Evolutionary conservation across 306 rosid genomes (phyloP).

Genomic region (Purshia tridentata): DNA sequence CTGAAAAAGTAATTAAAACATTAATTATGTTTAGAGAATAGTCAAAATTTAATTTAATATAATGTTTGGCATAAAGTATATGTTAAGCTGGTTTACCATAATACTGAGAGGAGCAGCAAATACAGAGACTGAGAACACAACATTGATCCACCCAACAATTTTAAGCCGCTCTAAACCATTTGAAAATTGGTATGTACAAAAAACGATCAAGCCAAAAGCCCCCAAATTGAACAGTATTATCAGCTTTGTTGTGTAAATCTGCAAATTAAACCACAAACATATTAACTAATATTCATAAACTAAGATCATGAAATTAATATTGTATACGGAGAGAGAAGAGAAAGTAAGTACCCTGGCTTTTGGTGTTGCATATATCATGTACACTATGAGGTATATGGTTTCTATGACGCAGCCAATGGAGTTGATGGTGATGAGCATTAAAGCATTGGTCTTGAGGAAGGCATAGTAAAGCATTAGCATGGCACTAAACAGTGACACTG

Average conservation of each 20-base stretch:
- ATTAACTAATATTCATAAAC: background rate
- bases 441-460: constrained; percentile 17
- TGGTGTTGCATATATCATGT: constrained; percentile 29
- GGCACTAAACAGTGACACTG: constrained; percentile 42
- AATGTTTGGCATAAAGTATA: background rate
- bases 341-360: constrained; percentile 25
- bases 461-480: constrained; percentile 43
- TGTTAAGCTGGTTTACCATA: constrained; percentile 29
- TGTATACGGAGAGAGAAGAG: background rate
- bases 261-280: background rate
- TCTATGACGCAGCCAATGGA: constrained; percentile 31
- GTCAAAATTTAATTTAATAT: no score
- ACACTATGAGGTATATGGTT: constrained; percentile 24
- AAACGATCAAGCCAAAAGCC: constrained; percentile 22
- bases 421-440: constrained; percentile 33
- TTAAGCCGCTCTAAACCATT: background rate
- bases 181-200: constrained; percentile 4
- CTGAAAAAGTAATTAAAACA: constrained; percentile 20
- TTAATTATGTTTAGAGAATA: no score
- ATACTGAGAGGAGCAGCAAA: constrained; percentile 50
- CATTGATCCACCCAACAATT: constrained; percentile 40
- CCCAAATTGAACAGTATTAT: constrained; percentile 26
- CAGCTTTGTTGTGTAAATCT: constrained; percentile 35
- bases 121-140: constrained; percentile 32
- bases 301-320: background rate